Conservation (phyloP, 1,139 yeast genomes). For the Magnusiomyces suaveolens region DNA sequence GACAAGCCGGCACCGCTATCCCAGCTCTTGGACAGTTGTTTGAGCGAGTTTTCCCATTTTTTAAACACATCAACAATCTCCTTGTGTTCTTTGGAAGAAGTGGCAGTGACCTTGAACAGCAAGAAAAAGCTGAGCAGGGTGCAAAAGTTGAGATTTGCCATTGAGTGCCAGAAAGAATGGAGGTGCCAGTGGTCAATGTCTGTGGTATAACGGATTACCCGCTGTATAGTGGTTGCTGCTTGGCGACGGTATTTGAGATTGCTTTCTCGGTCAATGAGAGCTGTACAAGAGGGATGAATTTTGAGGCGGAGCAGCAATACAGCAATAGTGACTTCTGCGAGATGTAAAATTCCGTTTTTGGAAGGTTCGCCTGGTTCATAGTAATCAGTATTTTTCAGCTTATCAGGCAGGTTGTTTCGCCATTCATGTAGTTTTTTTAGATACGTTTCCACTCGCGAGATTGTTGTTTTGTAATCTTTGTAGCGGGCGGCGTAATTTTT, state of each 20-base stretch:
- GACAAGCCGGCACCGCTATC: conserved; percentile 34
- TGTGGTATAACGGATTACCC: conserved; percentile 28
- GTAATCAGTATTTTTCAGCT: conserved; percentile 25
- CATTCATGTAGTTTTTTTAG: conserved; percentile 24
- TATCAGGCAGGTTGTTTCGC: conserved; percentile 27
- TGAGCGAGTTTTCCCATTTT: conserved; percentile 29
- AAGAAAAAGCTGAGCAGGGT: conserved; percentile 31
- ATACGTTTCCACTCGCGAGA: conserved; percentile 20
- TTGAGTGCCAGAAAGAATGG: conserved; percentile 33
- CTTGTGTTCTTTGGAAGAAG: conserved; percentile 25
- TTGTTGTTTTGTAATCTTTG: conserved; percentile 17
- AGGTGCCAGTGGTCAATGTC: conserved; percentile 32
- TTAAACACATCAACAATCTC: conserved; percentile 26
- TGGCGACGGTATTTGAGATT: conserved; percentile 22
- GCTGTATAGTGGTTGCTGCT: conserved; percentile 27
- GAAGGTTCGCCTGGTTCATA: conserved; percentile 14
- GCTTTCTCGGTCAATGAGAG: conserved; percentile 17
- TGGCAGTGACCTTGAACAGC: conserved; percentile 29
- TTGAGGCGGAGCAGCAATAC: conserved; percentile 27
- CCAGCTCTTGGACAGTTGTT: conserved; percentile 28
- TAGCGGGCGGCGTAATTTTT: conserved; percentile 20
- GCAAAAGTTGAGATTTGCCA: conserved; percentile 29
- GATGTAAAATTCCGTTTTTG: conserved; percentile 26
- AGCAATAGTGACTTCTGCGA: conserved; percentile 30
- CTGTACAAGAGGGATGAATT: conserved; percentile 22